Conservation (phyloP, 805 yeast species). For the Blastobotrys peoriensis region DNA sequence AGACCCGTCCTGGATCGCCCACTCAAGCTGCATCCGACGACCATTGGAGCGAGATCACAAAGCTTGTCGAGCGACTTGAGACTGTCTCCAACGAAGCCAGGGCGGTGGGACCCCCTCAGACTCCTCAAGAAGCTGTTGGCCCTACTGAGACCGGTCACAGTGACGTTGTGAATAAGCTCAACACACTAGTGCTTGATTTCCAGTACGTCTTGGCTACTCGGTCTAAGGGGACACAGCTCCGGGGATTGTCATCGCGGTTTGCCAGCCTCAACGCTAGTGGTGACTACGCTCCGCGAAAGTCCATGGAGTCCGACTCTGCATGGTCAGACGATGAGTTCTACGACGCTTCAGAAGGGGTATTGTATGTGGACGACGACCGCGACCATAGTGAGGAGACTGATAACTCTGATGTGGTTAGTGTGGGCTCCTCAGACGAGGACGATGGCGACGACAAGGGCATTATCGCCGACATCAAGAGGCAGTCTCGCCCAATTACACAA, state of each 20-base stretch:
- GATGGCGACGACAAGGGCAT: conserved; percentile 6
- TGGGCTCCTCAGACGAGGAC: conserved; percentile 16
- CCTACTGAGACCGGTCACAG: background rate
- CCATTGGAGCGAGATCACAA: conserved; percentile 2
- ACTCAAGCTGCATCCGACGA: conserved; percentile 1
- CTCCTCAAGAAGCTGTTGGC: background rate
- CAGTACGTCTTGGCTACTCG: conserved; percentile 2
- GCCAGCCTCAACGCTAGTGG: conserved; percentile 1
- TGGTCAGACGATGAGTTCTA: conserved; percentile 20
- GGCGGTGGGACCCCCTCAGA: background rate
- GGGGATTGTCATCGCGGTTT: background rate
- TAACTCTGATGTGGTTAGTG: conserved; percentile 2
- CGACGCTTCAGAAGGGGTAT: conserved; percentile 21
- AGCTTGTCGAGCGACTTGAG: conserved; percentile 9
- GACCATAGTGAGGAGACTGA: conserved; percentile 11
- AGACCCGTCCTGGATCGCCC: background rate
- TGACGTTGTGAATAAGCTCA: conserved; percentile 1
- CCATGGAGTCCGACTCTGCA: conserved; percentile 16
- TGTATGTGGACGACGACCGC: conserved; percentile 17
- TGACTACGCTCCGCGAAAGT: conserved; percentile 6
- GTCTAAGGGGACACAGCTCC: background rate
- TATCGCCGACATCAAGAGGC: background rate
- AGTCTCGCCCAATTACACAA: background rate
- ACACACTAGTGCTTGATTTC: conserved; percentile 1
- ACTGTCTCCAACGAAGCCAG: background rate